A percentile compares a stretch with the other conserved stretches of the same genome.
These are phyloP conservation scores for Ceratobasidium sp. DNA, from an alignment of 1,284 basidiomycete species.

Conservation along the genomic window DNA sequence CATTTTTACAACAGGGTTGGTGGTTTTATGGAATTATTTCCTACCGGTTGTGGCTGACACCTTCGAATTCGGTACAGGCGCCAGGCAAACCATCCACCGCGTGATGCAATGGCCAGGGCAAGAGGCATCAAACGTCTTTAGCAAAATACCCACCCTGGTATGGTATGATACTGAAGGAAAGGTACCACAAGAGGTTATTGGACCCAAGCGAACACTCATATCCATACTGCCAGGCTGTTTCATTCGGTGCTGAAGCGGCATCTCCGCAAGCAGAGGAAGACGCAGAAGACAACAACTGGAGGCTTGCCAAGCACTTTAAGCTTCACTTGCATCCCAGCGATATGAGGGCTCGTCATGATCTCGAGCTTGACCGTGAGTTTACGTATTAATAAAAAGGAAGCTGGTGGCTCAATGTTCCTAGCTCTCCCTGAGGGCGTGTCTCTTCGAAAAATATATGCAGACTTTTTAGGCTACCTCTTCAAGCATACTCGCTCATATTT, in stretches of 20 bases:
- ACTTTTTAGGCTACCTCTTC: conserved; percentile 33
- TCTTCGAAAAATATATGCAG: conserved; percentile 19
- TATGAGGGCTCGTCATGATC: background rate
- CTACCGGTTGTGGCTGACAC: background rate
- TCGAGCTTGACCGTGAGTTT: conserved; percentile 8
- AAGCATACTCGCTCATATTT: conserved; percentile 23
- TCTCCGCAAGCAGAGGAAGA: background rate
- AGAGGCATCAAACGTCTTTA: conserved; percentile 13
- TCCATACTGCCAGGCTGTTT: conserved; percentile 9
- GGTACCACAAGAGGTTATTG: too few species aligned
- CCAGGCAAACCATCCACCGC: conserved; percentile 8
- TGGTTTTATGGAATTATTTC: background rate
- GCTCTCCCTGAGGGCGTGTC: conserved; percentile 31
- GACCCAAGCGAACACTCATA: background rate
- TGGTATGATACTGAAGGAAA: conserved; percentile 36
- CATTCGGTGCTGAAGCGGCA: conserved; percentile 36
- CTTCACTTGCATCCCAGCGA: conserved; percentile 38
- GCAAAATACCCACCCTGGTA: conserved; percentile 38
- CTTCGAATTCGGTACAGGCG: background rate
- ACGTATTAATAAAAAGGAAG: background rate
- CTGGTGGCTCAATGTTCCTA: background rate
- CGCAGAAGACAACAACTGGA: conserved; percentile 28
- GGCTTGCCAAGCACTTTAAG: conserved; percentile 37
- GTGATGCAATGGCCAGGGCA: conserved; percentile 41
- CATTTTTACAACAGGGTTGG: conserved; percentile 32